A percentile compares a stretch with the other conserved stretches of the same genome.
Conservation (phyloP, 1,284 basidiomycete genomes). For the Earliella scabrosa region DNA sequence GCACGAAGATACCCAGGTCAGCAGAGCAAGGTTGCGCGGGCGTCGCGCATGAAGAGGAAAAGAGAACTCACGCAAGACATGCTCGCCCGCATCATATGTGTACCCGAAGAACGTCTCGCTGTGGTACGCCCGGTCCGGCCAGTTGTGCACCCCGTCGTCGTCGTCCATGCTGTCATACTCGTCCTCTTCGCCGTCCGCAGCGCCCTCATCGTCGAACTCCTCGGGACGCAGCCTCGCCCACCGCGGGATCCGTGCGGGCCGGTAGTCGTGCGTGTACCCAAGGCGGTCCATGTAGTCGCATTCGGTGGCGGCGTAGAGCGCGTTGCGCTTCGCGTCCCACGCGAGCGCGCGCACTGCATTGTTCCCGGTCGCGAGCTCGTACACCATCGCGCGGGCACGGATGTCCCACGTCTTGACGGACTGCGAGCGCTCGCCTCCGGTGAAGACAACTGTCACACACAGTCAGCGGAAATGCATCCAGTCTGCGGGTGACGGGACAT, state of each 20-base stretch:
- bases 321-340: slow-evolving; percentile 38
- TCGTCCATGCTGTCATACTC: slow-evolving; percentile 10
- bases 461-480: neutral
- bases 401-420: slow-evolving; percentile 45
- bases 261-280: slow-evolving; percentile 37
- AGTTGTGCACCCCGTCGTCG: slow-evolving; percentile 29
- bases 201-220: slow-evolving; percentile 16
- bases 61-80: slow-evolving; percentile 17
- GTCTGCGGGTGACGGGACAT: neutral
- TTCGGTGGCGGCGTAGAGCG: slow-evolving; percentile 42
- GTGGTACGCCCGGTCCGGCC: slow-evolving; percentile 40
- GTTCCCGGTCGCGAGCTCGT: slow-evolving; percentile 48
- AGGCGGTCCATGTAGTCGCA: slow-evolving; percentile 39
- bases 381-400: slow-evolving; percentile 38
- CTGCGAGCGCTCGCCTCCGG: slow-evolving; percentile 33
- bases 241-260: slow-evolving; percentile 24
- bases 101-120: slow-evolving; percentile 41
- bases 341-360: slow-evolving; percentile 38
- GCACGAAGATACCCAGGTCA: neutral
- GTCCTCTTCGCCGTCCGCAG: slow-evolving; percentile 29
- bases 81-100: slow-evolving; percentile 40
- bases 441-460: slow-evolving; percentile 34
- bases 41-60: neutral
- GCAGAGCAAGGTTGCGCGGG: too few relatives aligned
- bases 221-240: slow-evolving; percentile 20